A percentile compares a stretch with the other conserved stretches of the same genome.
Conservation (phyloP, 441 rosid genomes). For the Codiaeum variegatum region DNA sequence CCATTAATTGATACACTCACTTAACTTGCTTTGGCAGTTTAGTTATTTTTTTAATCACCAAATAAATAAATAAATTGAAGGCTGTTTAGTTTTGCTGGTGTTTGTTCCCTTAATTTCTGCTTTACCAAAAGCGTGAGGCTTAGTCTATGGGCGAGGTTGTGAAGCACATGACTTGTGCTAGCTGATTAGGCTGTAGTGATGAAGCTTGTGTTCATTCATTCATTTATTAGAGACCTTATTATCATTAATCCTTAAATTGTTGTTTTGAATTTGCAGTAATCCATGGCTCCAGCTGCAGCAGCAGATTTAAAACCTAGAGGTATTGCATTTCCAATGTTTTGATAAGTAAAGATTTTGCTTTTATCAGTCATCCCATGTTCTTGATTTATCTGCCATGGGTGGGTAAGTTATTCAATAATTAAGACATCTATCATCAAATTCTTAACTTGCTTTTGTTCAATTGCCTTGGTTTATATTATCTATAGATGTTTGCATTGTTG, state of each 20-base stretch:
- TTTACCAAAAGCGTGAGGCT: neutral
- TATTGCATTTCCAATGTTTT: neutral
- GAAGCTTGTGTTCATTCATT: too few relatives aligned
- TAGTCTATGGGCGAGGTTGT: neutral
- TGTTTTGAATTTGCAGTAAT: slow-evolving; percentile 28
- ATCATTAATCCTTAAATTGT: slow-evolving; percentile 13
- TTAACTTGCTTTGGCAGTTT: neutral
- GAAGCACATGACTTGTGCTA: neutral
- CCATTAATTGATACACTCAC: neutral
- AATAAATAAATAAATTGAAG: neutral
- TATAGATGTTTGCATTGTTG: slow-evolving; percentile 89
- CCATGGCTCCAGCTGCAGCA: slow-evolving; percentile 63
- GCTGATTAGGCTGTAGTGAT: neutral
- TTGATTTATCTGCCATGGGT: neutral
- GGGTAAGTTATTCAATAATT: neutral
- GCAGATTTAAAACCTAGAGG: slow-evolving; percentile 77
- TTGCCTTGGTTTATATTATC: slow-evolving; percentile 13
- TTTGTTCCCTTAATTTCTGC: neutral
- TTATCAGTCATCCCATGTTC: too few relatives aligned
- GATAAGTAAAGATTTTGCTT: neutral
- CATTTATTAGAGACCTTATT: too few relatives aligned
- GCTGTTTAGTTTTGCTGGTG: neutral
- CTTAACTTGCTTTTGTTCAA: neutral
- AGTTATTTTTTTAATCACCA: neutral
- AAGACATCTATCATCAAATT: neutral